A percentile compares a stretch with the other conserved stretches of the same genome.
Conservation (phyloP, 495 filamentous ascomycete genomes). For the Clavariopsis aquatica region DNA sequence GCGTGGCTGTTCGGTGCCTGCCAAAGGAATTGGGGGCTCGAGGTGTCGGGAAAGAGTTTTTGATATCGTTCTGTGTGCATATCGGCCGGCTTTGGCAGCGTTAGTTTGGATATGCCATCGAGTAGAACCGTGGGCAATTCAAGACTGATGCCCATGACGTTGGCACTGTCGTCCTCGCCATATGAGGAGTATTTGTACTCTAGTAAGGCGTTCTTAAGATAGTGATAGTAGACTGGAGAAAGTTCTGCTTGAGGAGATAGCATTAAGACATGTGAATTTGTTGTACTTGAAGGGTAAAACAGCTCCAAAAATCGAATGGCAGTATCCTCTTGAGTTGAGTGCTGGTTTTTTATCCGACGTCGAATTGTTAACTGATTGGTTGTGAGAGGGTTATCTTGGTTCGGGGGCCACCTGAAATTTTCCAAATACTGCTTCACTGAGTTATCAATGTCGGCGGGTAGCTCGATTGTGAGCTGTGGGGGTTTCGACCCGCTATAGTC, state of each 20-base stretch:
- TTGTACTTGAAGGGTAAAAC: conserved; percentile 69
- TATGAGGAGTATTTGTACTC: conserved; percentile 70
- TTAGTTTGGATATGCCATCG: conserved; percentile 56
- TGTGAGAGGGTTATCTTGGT: conserved; percentile 23
- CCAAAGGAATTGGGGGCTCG: conserved; percentile 68
- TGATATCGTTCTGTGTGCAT: conserved; percentile 30
- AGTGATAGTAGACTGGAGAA: conserved; percentile 75
- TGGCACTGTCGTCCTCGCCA: conserved; percentile 43
- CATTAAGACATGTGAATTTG: conserved; percentile 69
- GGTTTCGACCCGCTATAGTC: conserved; percentile 66
- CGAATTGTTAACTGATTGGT: conserved; percentile 61
- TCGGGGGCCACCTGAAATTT: conserved; percentile 64
- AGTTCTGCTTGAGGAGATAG: conserved; percentile 76
- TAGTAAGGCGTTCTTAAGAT: conserved; percentile 71
- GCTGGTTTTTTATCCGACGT: conserved; percentile 62
- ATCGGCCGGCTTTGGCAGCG: conserved; percentile 49
- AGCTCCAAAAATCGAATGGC: conserved; percentile 74
- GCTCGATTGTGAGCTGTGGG: conserved; percentile 77
- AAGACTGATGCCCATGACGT: conserved; percentile 73
- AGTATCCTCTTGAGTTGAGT: conserved; percentile 60
- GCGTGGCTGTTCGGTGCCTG: conserved; percentile 80
- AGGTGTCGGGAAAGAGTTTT: conserved; percentile 33
- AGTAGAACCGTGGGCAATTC: conserved; percentile 67
- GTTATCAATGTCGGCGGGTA: conserved; percentile 65
- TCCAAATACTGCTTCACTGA: conserved; percentile 62